Percentiles rank a stretch among this genome's conserved stretches.
Conservation (phyloP, 805 yeast genomes). For the Tanozyma kutaoensis region DNA sequence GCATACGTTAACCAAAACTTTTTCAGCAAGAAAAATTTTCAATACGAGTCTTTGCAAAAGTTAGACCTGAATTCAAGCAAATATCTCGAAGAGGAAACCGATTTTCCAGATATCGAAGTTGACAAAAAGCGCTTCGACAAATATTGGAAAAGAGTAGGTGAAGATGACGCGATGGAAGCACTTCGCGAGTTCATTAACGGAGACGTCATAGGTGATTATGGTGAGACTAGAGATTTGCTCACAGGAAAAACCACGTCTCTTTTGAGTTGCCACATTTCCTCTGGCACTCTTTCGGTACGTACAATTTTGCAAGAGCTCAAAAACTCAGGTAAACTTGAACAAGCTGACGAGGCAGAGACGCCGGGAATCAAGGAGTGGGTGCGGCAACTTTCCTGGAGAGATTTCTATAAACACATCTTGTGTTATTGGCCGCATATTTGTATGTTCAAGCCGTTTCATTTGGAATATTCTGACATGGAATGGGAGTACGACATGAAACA, state of each 20-base stretch:
- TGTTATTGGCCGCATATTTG: constrained; percentile 36
- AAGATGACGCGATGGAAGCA: constrained; percentile 15
- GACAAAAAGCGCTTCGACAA: constrained; percentile 9
- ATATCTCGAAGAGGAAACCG: neutral
- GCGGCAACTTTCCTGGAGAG: constrained; percentile 48
- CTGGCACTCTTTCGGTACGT: constrained; percentile 33
- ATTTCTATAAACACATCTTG: constrained; percentile 37
- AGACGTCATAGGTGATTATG: constrained; percentile 15
- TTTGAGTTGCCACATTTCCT: constrained; percentile 31
- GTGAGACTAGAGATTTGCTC: constrained; percentile 16
- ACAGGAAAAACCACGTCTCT: constrained; percentile 21
- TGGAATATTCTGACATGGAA: constrained; percentile 24
- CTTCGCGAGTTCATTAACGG: constrained; percentile 10
- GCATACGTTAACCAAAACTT: constrained; percentile 10
- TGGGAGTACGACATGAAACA: constrained; percentile 30
- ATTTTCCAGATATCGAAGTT: constrained; percentile 3
- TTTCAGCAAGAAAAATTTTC: constrained; percentile 4
- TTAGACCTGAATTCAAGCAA: constrained; percentile 1
- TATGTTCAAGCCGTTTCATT: constrained; percentile 36
- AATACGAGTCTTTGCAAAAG: constrained; percentile 5
- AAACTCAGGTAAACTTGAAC: constrained; percentile 11
- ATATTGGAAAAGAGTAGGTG: constrained; percentile 16
- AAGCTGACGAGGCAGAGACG: constrained; percentile 12
- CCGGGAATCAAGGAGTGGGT: constrained; percentile 29
- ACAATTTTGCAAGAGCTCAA: constrained; percentile 17